Conservation (phyloP, 2,329 filamentous ascomycete genomes). For the Scytalidium sp. region DNA sequence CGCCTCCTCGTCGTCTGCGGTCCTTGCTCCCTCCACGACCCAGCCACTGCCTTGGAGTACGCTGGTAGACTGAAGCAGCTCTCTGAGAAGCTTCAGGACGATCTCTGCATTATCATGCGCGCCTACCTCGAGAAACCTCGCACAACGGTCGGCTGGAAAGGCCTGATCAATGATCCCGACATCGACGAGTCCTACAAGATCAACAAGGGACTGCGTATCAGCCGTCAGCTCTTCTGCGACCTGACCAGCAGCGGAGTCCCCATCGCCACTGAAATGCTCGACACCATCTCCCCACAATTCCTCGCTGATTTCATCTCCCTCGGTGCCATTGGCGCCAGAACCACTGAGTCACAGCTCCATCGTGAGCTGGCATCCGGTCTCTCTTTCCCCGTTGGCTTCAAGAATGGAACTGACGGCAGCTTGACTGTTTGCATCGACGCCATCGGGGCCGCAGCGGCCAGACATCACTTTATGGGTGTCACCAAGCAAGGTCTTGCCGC, state of each 20-base stretch:
- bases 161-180: constrained; percentile 97
- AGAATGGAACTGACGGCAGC: constrained; percentile 96
- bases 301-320: constrained; percentile 93
- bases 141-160: constrained; percentile 98
- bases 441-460: constrained; percentile 80
- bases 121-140: constrained; percentile 98
- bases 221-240: constrained; percentile 90
- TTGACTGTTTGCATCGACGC: constrained; percentile 91
- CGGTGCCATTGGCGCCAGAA: constrained; percentile 91
- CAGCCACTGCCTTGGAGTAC: constrained; percentile 84
- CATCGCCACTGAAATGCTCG: constrained; percentile 96
- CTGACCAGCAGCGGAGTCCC: constrained; percentile 86
- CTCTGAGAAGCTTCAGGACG: constrained; percentile 74
- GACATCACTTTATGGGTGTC: constrained; percentile 97
- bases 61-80: constrained; percentile 73
- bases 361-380: constrained; percentile 92
- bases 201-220: constrained; percentile 94
- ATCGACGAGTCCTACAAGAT: constrained; percentile 98
- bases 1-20: constrained; percentile 92
- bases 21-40: constrained; percentile 97
- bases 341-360: constrained; percentile 95
- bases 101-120: constrained; percentile 93
- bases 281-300: constrained; percentile 98
- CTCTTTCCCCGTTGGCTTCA: constrained; percentile 98
- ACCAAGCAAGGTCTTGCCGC: constrained; percentile 96